Evolutionary conservation across 2,329 filamentous ascomycete species (phyloP), one percentile per base, ranked within the genome.

Genomic region (Exophiala lecanii-corni): DNA sequence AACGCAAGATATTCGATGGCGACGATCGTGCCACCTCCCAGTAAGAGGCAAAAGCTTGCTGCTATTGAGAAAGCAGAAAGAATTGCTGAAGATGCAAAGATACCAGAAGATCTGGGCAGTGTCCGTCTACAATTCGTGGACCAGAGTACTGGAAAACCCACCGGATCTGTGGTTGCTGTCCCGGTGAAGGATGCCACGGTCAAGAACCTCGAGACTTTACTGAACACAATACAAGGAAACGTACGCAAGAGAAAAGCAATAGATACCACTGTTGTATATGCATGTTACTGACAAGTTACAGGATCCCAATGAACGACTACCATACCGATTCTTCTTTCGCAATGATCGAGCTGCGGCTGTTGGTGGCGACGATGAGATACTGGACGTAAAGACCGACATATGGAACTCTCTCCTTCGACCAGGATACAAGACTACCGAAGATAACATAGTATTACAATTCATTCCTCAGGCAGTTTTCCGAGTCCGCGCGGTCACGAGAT

Each of bases 401-500:
- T 78, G 74, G 56, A 71, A 74, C 40, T 70, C 72, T 2, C 61
- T 77, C 16, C 64, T 75, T 17, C 65, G 71, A 58, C 70, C 66
- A 28, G 71, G 69, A 0, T 51, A 73, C 26, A 74, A 72, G 55
- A 73, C 71, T 2, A 78, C 77, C 18, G 80, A 84, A 70, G 75
- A 79, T 49, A 73, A 75, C 23, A 69, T 84, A 18, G 72, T 74
- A 30, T 73, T 84, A 10, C 75, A 80, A 46, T 82, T 79, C 61
- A 78, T 79, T 26, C 91, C 92, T 0, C 91, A 98, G 64, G 88
- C 91, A 16, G 85, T 97, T 0, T 97, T 96, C 72, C 82, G 84
- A 57, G 92, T 97, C 17, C 89, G 92, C 57, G 85, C 88, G 9
- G 89, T 96, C 31, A 91, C 89, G 36, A 78, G 92, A 64, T 91